Conservation (phyloP, 768 basidiomycete species). For the Trametes maxima region DNA sequence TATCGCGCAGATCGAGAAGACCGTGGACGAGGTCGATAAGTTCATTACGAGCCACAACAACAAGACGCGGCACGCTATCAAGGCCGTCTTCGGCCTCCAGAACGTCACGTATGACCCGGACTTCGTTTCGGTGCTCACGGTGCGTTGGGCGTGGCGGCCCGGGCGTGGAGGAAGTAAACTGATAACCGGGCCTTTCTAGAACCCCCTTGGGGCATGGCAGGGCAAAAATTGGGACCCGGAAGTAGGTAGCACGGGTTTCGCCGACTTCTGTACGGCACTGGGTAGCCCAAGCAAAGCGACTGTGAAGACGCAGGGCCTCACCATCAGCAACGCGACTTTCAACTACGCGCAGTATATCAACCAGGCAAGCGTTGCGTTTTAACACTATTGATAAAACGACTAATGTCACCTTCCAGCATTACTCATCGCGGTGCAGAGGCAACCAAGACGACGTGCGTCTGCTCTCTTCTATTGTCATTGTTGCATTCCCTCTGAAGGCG, state of each 20-base stretch:
- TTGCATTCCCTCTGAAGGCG: neutral
- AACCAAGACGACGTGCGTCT: conserved; percentile 51
- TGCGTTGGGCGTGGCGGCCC: conserved; percentile 32
- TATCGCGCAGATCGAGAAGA: conserved; percentile 57
- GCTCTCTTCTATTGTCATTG: too few relatives aligned
- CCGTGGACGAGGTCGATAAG: conserved; percentile 62
- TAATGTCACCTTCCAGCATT: neutral
- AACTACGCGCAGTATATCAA: conserved; percentile 83
- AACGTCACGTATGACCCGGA: conserved; percentile 73
- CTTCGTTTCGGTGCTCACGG: conserved; percentile 71
- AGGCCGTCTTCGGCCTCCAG: conserved; percentile 75
- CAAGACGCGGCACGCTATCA: conserved; percentile 53
- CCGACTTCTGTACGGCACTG: conserved; percentile 65
- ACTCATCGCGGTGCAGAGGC: too few relatives aligned
- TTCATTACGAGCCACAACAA: conserved; percentile 49
- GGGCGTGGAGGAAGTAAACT: neutral
- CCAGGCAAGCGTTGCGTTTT: conserved; percentile 43
- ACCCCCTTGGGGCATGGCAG: conserved; percentile 78
- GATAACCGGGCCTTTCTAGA: conserved; percentile 36
- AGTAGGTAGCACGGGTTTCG: conserved; percentile 60
- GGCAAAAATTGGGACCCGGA: conserved; percentile 83
- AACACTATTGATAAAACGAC: neutral
- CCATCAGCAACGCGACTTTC: conserved; percentile 58
- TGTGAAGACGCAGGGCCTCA: conserved; percentile 34
- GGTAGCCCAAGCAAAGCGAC: conserved; percentile 30